phyloP scores from a whole-genome alignment of 2,329 filamentous ascomycete genomes.

The Fusarium sp. region DNA sequence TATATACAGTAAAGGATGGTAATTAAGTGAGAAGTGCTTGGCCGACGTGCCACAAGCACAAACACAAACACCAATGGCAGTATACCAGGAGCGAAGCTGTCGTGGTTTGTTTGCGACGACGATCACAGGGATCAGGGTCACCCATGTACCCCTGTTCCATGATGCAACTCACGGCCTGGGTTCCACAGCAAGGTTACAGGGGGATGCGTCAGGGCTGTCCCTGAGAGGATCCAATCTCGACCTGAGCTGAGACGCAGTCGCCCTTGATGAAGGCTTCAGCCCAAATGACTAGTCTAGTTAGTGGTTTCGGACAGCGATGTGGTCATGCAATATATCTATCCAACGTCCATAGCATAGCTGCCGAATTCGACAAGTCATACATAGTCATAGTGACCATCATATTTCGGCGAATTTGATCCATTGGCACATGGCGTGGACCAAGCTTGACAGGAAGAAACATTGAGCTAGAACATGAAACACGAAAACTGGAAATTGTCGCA shows the following conservation, averaged over 20 bases:
- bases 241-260: constrained; percentile 21
- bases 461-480: constrained; percentile 31
- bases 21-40: constrained; percentile 14
- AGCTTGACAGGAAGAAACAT: constrained; percentile 10
- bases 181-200: constrained; percentile 30
- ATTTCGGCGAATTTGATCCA: not conserved
- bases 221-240: constrained; percentile 21
- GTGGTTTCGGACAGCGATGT: constrained; percentile 4
- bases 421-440: not conserved
- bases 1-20: not conserved
- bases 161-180: constrained; percentile 34
- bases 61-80: constrained; percentile 29
- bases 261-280: constrained; percentile 24
- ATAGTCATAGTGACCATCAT: not conserved
- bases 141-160: constrained; percentile 26
- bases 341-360: not conserved
- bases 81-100: constrained; percentile 24
- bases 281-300: not conserved
- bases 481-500: constrained; percentile 26
- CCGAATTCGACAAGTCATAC: not conserved
- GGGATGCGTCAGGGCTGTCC: constrained; percentile 24
- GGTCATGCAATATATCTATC: constrained; percentile 1
- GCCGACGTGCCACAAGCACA: constrained; percentile 8
- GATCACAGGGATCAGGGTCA: constrained; percentile 25
- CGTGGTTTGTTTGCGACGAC: constrained; percentile 29